These are phyloP conservation scores for Solanum hybrid DNA, from an alignment of 305 asterid genomes.

Conservation along the genomic window DNA sequence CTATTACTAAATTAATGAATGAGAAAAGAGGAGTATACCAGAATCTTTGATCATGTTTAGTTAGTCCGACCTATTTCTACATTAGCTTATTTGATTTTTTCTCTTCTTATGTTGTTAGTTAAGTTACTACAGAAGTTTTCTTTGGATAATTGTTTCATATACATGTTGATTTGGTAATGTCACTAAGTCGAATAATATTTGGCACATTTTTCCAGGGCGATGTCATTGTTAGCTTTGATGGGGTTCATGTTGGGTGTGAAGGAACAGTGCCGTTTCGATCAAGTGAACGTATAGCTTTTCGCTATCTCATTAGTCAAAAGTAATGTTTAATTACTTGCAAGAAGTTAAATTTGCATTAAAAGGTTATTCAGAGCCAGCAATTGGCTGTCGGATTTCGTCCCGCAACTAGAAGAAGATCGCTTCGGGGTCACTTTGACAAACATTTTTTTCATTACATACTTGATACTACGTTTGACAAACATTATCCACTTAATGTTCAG, in stretches of 20 bases:
- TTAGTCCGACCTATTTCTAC: background rate
- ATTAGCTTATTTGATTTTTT: background rate
- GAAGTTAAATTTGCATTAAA: background rate
- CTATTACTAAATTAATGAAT: background rate
- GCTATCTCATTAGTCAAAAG: slow-evolving; percentile 91
- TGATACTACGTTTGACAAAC: background rate
- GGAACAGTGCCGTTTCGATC: slow-evolving; percentile 96
- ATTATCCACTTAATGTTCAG: background rate
- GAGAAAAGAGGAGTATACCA: background rate
- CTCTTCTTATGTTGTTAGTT: background rate
- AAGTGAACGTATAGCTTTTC: slow-evolving; percentile 90
- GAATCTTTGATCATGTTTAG: background rate
- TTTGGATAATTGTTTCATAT: background rate
- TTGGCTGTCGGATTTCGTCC: too few relatives aligned
- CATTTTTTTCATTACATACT: background rate
- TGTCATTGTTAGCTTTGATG: slow-evolving; percentile 85
- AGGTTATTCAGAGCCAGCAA: background rate
- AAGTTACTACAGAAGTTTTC: background rate
- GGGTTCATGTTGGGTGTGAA: slow-evolving; percentile 81
- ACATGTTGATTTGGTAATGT: background rate
- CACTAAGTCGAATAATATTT: background rate
- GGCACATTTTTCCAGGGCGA: slow-evolving; percentile 59
- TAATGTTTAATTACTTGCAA: slow-evolving; percentile 17
- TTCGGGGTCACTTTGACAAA: background rate
- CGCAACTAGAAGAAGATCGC: too few relatives aligned